Evolutionary conservation across 306 rosid species (phyloP).

Genomic region (Dalbergia cultrata): DNA sequence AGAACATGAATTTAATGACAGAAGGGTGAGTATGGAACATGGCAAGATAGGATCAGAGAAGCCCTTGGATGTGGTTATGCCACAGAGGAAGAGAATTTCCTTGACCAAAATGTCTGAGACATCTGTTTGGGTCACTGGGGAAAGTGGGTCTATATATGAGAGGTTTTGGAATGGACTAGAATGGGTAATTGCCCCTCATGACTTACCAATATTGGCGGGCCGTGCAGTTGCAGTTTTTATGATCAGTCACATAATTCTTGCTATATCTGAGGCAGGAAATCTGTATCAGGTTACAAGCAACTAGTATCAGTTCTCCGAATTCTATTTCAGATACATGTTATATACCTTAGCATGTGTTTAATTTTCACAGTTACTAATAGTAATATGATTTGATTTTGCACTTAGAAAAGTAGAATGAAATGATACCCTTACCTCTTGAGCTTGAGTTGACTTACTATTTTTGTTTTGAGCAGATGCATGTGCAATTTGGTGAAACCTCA

Average conservation of each 20-base stretch:
- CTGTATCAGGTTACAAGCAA: conserved; percentile 71
- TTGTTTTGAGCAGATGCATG: conserved; percentile 66
- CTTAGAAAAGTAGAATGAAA: background rate
- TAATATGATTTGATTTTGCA: conserved; percentile 1
- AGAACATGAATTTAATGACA: conserved; percentile 48
- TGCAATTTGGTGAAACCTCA: conserved; percentile 73
- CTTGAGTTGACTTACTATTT: conserved; percentile 12
- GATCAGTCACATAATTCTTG: conserved; percentile 76
- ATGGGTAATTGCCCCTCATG: conserved; percentile 94
- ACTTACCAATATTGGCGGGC: conserved; percentile 69
- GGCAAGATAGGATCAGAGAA: conserved; percentile 38
- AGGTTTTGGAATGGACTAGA: conserved; percentile 98
- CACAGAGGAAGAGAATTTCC: conserved; percentile 77
- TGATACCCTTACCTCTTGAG: background rate
- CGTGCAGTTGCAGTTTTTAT: conserved; percentile 70
- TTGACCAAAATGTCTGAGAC: conserved; percentile 80
- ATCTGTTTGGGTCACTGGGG: conserved; percentile 89
- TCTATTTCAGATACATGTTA: conserved; percentile 1
- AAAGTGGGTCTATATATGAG: conserved; percentile 92
- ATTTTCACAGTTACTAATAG: conserved; percentile 4
- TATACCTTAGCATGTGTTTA: background rate
- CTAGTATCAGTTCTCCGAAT: conserved; percentile 10
- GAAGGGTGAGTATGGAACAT: conserved; percentile 32
- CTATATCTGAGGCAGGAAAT: conserved; percentile 80
- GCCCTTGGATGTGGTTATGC: conserved; percentile 50